Evolutionary conservation across 768 basidiomycete species (phyloP).

Genomic region (Boletus subcaerulescens): DNA sequence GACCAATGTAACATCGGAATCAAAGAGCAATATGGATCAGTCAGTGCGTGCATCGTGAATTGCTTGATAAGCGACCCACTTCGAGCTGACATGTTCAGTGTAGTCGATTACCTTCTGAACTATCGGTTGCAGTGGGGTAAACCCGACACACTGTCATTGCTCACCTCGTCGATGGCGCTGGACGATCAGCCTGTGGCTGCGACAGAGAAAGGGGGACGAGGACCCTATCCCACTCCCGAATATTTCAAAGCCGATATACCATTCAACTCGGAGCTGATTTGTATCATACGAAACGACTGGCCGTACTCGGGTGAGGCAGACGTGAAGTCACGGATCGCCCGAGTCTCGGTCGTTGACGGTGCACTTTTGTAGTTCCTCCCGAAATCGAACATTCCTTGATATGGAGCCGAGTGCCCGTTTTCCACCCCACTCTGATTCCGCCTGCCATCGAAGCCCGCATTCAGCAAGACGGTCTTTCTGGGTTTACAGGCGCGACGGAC

Average conservation of each 20-base stretch:
- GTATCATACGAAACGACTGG: conserved; percentile 83
- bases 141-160: conserved; percentile 59
- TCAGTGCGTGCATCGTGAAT: conserved; percentile 44
- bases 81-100: background rate
- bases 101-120: conserved; percentile 71
- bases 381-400: conserved; percentile 73
- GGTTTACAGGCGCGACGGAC: conserved; percentile 64
- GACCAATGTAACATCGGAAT: conserved; percentile 54
- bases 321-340: background rate
- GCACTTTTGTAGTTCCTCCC: conserved; percentile 48
- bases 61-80: too few species aligned
- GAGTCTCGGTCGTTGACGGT: background rate
- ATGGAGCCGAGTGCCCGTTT: conserved; percentile 75
- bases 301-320: conserved; percentile 68
- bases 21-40: conserved; percentile 58
- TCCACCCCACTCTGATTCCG: conserved; percentile 56
- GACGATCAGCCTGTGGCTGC: conserved; percentile 32
- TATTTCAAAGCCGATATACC: conserved; percentile 70
- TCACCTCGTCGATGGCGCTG: conserved; percentile 45
- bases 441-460: conserved; percentile 53
- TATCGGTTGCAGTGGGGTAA: conserved; percentile 76
- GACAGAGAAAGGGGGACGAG: background rate
- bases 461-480: conserved; percentile 76
- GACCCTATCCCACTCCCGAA: conserved; percentile 30
- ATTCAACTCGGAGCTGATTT: conserved; percentile 45